A percentile compares a stretch with the other conserved stretches of the same genome.
phyloP scores from a whole-genome alignment of 2,329 filamentous ascomycete genomes.

The Pyrenophora teres region DNA sequence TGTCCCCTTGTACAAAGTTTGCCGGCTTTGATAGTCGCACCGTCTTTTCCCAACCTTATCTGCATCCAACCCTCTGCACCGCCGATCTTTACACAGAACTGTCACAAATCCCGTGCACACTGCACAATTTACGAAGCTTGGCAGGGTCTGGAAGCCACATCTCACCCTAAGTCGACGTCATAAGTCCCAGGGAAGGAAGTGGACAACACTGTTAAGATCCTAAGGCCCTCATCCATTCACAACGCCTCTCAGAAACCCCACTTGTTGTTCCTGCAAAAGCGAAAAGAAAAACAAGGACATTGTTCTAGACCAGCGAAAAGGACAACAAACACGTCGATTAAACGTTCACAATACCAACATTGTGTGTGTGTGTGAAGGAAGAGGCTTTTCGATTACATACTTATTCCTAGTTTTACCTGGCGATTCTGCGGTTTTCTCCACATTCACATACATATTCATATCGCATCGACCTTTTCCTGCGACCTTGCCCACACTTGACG shows the following conservation, averaged over 20 bases:
- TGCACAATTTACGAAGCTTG: not conserved
- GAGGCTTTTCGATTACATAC: too few relatives aligned
- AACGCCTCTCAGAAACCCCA: not conserved
- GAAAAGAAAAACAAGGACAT: not conserved
- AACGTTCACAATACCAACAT: too few relatives aligned
- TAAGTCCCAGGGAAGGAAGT: not conserved
- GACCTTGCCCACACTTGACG: too few relatives aligned
- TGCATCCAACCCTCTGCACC: not conserved
- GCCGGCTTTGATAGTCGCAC: constrained; percentile 21
- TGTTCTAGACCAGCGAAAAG: not conserved
- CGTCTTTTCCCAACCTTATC: not conserved
- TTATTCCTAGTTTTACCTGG: too few relatives aligned
- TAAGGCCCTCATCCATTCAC: not conserved
- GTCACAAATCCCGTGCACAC: constrained; percentile 3
- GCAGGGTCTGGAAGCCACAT: constrained; percentile 8
- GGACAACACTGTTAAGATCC: constrained; percentile 3
- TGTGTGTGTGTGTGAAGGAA: too few relatives aligned
- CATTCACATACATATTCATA: too few relatives aligned
- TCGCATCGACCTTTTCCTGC: too few relatives aligned
- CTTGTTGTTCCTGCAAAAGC: too few relatives aligned
- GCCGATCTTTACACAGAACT: constrained; percentile 9
- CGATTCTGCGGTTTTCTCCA: too few relatives aligned
- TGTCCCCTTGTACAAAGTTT: constrained; percentile 4
- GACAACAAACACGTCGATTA: too few relatives aligned
- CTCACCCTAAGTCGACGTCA: constrained; percentile 8